Evolutionary conservation across 306 rosid genomes (phyloP).

Genomic region (Rosa chinensis): DNA sequence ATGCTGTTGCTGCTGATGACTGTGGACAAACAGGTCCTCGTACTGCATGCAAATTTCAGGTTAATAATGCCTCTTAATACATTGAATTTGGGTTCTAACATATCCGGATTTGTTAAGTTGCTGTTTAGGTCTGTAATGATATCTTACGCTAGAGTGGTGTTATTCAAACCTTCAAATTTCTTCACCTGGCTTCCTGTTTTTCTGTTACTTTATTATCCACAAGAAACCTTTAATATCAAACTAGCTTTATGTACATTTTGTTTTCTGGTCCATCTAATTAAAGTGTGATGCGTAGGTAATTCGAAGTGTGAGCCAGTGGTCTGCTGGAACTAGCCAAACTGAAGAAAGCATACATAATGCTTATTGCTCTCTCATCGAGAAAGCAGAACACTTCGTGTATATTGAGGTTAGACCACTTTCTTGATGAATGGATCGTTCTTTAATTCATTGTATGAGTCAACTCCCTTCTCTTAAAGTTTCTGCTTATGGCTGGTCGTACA

Average conservation of each 20-base stretch:
- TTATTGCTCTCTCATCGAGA: conserved; percentile 47
- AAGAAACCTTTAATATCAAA: not conserved
- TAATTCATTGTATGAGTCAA: not conserved
- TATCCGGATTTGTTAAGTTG: not conserved
- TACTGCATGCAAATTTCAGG: conserved; percentile 42
- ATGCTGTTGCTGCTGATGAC: conserved; percentile 15
- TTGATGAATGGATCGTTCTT: not conserved
- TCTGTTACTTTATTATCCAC: not conserved
- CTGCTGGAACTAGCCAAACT: conserved; percentile 52
- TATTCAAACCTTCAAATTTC: not conserved
- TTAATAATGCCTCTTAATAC: conserved; percentile 7
- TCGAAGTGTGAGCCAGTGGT: conserved; percentile 55
- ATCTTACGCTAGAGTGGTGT: not conserved
- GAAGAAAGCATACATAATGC: conserved; percentile 51
- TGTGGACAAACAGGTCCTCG: conserved; percentile 35
- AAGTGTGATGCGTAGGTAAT: conserved; percentile 29
- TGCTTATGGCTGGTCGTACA: not conserved
- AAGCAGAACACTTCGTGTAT: conserved; percentile 47
- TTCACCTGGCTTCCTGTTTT: not conserved
- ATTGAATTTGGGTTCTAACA: not conserved
- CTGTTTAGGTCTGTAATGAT: not conserved
- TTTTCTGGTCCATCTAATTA: not conserved
- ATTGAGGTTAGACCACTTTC: conserved; percentile 36
- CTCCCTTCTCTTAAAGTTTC: not conserved
- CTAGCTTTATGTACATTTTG: not conserved